These are phyloP conservation scores for Sugiyamaella sp. DNA, from an alignment of 1,139 yeast species.

Conservation along the genomic window DNA sequence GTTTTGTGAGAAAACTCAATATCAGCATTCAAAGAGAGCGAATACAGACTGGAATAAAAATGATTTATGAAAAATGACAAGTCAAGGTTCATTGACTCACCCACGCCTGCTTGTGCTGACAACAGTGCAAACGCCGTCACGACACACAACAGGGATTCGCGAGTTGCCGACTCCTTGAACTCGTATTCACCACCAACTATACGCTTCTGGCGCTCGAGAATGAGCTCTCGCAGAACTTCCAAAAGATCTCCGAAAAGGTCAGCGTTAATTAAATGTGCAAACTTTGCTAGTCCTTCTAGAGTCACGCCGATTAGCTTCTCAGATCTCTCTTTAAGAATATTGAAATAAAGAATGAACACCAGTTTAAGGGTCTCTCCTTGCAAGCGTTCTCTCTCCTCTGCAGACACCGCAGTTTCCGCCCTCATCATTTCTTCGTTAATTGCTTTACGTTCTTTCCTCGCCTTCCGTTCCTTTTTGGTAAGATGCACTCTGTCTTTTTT, in stretches of 20 bases:
- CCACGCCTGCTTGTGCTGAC: conserved; percentile 61
- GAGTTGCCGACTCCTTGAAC: conserved; percentile 47
- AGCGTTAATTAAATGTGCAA: conserved; percentile 89
- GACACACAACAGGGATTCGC: conserved; percentile 79
- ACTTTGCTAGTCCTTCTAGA: conserved; percentile 85
- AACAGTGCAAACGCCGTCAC: conserved; percentile 89
- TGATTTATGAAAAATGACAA: conserved; percentile 64
- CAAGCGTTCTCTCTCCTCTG: conserved; percentile 79
- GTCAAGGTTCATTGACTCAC: conserved; percentile 46
- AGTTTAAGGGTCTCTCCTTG: conserved; percentile 84
- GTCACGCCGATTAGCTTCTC: conserved; percentile 73
- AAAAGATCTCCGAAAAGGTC: conserved; percentile 91
- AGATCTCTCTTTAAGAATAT: conserved; percentile 62
- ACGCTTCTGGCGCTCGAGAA: conserved; percentile 49
- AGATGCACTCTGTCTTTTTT: conserved; percentile 89
- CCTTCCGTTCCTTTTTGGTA: conserved; percentile 84
- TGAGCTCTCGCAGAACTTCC: conserved; percentile 82
- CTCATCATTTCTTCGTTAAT: conserved; percentile 86
- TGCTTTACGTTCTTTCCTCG: conserved; percentile 78
- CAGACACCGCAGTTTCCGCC: conserved; percentile 86
- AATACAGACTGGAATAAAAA: conserved; percentile 66
- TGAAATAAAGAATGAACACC: conserved; percentile 72
- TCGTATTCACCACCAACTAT: conserved; percentile 47
- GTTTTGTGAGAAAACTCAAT: conserved; percentile 84
- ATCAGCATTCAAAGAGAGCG: conserved; percentile 76